phyloP scores from a whole-genome alignment of 2,329 filamentous ascomycete species.

The Ciborinia camelliae region DNA sequence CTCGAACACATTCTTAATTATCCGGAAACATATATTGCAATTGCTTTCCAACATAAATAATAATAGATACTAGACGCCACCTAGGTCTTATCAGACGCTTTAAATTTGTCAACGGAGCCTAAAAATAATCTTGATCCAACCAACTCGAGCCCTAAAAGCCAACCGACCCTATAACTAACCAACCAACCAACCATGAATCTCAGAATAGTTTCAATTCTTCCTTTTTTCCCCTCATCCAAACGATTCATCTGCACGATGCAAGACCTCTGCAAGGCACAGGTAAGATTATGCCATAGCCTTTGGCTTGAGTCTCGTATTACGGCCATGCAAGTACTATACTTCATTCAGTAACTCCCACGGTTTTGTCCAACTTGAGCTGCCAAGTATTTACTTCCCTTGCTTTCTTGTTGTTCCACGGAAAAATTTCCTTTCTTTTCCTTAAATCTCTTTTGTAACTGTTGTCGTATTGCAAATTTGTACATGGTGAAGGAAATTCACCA shows the following conservation, averaged over 20 bases:
- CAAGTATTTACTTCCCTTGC: conserved; percentile 4
- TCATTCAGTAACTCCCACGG: neutral
- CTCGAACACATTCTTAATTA: too few relatives aligned
- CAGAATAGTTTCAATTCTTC: neutral
- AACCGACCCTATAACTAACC: neutral
- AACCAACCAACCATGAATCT: neutral
- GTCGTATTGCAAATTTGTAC: neutral
- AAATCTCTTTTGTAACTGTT: neutral
- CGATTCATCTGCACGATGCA: neutral
- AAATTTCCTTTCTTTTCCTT: neutral
- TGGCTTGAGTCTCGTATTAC: neutral
- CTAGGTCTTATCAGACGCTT: neutral
- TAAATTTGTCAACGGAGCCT: neutral
- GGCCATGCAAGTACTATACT: conserved; percentile 1
- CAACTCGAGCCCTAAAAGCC: neutral
- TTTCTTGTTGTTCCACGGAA: neutral
- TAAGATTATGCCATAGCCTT: too few relatives aligned
- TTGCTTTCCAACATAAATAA: neutral
- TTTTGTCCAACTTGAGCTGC: conserved; percentile 2
- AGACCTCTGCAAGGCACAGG: conserved; percentile 9
- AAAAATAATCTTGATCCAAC: neutral
- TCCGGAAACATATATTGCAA: too few relatives aligned
- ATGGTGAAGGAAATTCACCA: neutral
- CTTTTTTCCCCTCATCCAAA: neutral
- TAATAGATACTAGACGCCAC: neutral